A percentile compares a stretch with the other conserved stretches of the same genome.
Conservation (phyloP, 331 rosid genomes). For the Pyrus hybrid region DNA sequence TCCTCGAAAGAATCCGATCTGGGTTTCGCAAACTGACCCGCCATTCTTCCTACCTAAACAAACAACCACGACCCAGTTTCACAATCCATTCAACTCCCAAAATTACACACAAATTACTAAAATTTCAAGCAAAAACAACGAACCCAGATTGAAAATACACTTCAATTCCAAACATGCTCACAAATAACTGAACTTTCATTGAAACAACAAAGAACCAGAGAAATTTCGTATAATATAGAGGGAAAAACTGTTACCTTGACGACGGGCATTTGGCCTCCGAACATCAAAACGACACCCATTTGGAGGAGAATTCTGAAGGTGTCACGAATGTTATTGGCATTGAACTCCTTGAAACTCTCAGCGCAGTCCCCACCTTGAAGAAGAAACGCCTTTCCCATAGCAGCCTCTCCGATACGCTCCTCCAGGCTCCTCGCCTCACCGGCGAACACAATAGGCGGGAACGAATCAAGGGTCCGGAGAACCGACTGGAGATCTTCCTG, state of each 20-base stretch:
- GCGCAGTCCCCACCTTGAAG: slow-evolving; percentile 96
- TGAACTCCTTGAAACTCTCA: slow-evolving; percentile 95
- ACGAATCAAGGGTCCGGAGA: slow-evolving; percentile 57
- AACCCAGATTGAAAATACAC: not conserved
- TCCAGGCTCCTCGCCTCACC: slow-evolving; percentile 86
- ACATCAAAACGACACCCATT: slow-evolving; percentile 92
- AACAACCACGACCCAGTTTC: not conserved
- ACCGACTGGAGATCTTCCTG: slow-evolving; percentile 54
- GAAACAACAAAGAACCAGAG: not conserved
- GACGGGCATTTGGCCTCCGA: slow-evolving; percentile 97
- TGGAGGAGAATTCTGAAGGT: slow-evolving; percentile 84
- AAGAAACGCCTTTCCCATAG: slow-evolving; percentile 87
- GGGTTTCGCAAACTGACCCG: slow-evolving; percentile 97
- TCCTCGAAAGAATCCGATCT: slow-evolving; percentile 86
- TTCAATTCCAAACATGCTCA: not conserved
- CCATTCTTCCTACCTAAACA: slow-evolving; percentile 90
- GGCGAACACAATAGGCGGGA: slow-evolving; percentile 91
- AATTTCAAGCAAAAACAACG: not conserved
- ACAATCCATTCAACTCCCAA: not conserved
- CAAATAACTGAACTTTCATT: not conserved
- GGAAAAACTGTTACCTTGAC: slow-evolving; percentile 48
- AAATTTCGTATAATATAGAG: not conserved
- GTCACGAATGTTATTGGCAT: slow-evolving; percentile 89
- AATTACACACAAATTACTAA: not conserved
- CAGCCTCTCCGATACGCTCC: slow-evolving; percentile 67